phyloP scores from a whole-genome alignment of 345 rosid species.

The Lumnitzera littorea region DNA sequence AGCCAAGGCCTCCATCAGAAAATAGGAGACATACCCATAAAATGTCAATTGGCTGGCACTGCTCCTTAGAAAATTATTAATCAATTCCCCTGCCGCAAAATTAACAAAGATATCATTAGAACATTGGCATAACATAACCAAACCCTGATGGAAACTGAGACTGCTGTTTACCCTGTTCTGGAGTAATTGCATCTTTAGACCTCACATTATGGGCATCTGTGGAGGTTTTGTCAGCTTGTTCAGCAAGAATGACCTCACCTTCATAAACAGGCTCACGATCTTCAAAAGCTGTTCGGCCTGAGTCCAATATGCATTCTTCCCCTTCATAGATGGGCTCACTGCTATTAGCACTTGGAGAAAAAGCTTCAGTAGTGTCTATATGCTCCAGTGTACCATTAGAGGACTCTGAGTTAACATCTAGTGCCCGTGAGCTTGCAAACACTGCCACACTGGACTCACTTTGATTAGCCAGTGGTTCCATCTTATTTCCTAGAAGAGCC shows the following conservation, averaged over 20 bases:
- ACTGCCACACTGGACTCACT: slow-evolving; percentile 18
- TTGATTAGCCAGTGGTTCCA: slow-evolving; percentile 27
- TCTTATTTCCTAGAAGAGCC: slow-evolving; percentile 14
- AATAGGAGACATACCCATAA: slow-evolving; percentile 55
- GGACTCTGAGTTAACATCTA: slow-evolving; percentile 42
- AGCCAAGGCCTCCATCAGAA: slow-evolving; percentile 8
- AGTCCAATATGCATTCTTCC: slow-evolving; percentile 80
- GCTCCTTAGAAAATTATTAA: slow-evolving; percentile 68
- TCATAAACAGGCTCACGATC: slow-evolving; percentile 89
- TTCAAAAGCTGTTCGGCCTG: slow-evolving; percentile 42
- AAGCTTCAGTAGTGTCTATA: slow-evolving; percentile 37
- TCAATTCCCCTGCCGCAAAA: slow-evolving; percentile 59
- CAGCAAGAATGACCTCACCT: slow-evolving; percentile 91
- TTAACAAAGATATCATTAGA: slow-evolving; percentile 8
- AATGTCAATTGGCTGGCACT: slow-evolving; percentile 88
- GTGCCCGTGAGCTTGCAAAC: slow-evolving; percentile 16
- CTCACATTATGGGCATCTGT: slow-evolving; percentile 28
- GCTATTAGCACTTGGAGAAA: slow-evolving; percentile 51
- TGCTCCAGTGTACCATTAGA: slow-evolving; percentile 40
- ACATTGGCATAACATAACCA: slow-evolving; percentile 1
- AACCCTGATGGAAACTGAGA: background rate
- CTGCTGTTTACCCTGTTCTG: slow-evolving; percentile 49
- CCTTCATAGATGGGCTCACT: slow-evolving; percentile 97
- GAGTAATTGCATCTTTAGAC: slow-evolving; percentile 53
- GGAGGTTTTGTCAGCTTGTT: slow-evolving; percentile 51